A percentile compares a stretch with the other conserved stretches of the same genome.
phyloP scores from a whole-genome alignment of 352 stramenopile species.

The Phytophthora gonapodyides region DNA sequence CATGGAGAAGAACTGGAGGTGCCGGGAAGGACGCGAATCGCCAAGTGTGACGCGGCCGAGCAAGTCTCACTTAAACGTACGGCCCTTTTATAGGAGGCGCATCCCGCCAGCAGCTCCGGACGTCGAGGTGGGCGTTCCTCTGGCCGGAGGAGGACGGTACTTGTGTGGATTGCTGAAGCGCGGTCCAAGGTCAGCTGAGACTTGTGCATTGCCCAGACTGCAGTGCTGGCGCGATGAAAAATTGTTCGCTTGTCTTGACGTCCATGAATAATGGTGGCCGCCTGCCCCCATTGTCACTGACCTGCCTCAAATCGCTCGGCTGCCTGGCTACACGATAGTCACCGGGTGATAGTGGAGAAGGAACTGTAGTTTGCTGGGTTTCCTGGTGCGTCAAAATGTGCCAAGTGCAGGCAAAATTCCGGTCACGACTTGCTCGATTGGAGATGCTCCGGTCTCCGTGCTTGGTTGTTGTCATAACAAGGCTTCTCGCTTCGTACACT shows the following conservation, averaged over 20 bases:
- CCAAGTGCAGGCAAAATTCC: background rate
- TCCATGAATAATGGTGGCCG: conserved; percentile 12
- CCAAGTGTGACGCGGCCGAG: conserved; percentile 26
- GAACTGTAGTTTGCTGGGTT: no score
- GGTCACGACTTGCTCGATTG: conserved; percentile 6
- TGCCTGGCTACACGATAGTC: conserved; percentile 12
- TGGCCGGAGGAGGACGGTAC: no score
- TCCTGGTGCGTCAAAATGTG: no score
- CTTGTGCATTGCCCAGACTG: background rate
- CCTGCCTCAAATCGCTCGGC: conserved; percentile 18
- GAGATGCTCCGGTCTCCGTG: conserved; percentile 12
- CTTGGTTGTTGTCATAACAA: no score
- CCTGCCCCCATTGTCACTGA: no score
- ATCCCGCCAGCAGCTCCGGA: no score
- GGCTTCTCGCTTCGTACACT: no score
- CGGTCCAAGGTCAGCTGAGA: conserved; percentile 22
- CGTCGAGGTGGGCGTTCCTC: no score
- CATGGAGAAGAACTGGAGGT: conserved; percentile 41
- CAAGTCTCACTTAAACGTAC: conserved; percentile 18
- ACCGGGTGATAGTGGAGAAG: no score
- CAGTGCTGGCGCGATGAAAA: conserved; percentile 4
- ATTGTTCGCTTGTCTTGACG: conserved; percentile 9
- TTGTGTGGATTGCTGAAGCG: conserved; percentile 14
- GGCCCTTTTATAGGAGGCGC: conserved; percentile 9
- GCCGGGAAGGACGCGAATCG: conserved; percentile 21